These are phyloP conservation scores for Zymoseptoria passerinii DNA, from an alignment of 2,329 filamentous ascomycete genomes.

Conservation along the genomic window DNA sequence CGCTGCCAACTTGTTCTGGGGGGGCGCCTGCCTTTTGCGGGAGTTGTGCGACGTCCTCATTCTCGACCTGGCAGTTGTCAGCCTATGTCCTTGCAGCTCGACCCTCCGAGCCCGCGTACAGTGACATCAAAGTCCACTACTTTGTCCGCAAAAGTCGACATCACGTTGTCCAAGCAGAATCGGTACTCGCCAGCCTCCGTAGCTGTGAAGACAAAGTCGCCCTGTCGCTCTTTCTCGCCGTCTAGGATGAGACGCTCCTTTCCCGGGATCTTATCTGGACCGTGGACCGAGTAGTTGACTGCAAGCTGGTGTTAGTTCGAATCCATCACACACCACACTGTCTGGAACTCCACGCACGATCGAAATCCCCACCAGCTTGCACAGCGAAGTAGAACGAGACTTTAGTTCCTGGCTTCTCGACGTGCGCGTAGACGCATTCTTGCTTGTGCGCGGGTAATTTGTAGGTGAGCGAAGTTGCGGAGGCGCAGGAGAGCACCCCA, in stretches of 20 bases:
- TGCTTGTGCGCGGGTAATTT: conserved; percentile 83
- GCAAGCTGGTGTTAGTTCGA: conserved; percentile 5
- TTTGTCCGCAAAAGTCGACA: conserved; percentile 97
- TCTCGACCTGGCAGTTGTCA: conserved; percentile 64
- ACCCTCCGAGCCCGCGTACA: conserved; percentile 43
- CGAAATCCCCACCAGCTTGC: conserved; percentile 96
- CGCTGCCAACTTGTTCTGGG: conserved; percentile 76
- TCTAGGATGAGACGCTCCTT: conserved; percentile 68
- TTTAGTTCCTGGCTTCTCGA: conserved; percentile 74
- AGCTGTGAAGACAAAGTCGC: conserved; percentile 95
- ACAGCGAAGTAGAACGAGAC: conserved; percentile 98
- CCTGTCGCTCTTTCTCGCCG: conserved; percentile 85
- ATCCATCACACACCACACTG: background rate
- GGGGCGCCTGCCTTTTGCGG: conserved; percentile 82
- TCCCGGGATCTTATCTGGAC: conserved; percentile 49
- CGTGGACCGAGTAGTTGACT: conserved; percentile 81
- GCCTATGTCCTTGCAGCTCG: background rate
- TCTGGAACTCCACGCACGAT: conserved; percentile 36
- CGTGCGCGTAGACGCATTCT: conserved; percentile 85
- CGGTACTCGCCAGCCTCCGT: conserved; percentile 80
- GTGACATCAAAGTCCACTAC: conserved; percentile 96
- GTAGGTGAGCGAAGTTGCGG: conserved; percentile 90
- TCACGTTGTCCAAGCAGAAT: conserved; percentile 98
- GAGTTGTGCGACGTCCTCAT: conserved; percentile 64
- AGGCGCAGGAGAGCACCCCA: conserved; percentile 63